Evolutionary conservation across 2,329 filamentous ascomycete species (phyloP), one percentile per base, ranked within the genome.

Genomic region (Aspergillus caelatus): DNA sequence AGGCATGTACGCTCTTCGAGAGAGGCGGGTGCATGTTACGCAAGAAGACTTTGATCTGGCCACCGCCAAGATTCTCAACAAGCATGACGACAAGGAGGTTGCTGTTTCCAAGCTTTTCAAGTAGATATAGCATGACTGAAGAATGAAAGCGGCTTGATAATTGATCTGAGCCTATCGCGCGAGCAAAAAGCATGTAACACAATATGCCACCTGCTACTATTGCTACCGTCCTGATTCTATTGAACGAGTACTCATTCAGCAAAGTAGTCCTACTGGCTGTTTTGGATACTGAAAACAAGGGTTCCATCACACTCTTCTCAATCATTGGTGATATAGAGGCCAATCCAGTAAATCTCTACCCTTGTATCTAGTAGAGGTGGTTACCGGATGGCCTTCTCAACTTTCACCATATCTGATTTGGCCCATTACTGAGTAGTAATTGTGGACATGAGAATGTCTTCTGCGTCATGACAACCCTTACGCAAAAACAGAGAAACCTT

Each of bases 21-120:
- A 99, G 83, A 86, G 95, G 76, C 89, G 95, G 81, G 94, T 99
- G 63, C 95, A 99, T 79, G 95, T 99, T 70, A 99, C 95, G 43
- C 95, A 99, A 79, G 95, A 99, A 81, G 95, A 99, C 81, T 99
- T 99, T 78, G 95, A 99, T 79, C 86, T 99, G 67, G 95, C 95
- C 39, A 99, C 95, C 8, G 95, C 95, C 77, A 99, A 99, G 91
- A 94, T 99, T 65, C 87, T 99, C 78, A 98, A 99, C 88, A 98
- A 97, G 86, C 95, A 98, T 79, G 95, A 98, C 75, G 95, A 99
- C 81, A 98, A 98, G 87, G 94, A 97, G 79, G 72, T 75, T 39
- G 74, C 74, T n/a, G 72, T 77, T 41, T 75, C 72, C 23, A 77
- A 77, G 66, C 63, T 77, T 61, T 77, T 75, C 73, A 77, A 77